Conservation (phyloP, 208 protist species). For the Naegleria lovaniensis region DNA sequence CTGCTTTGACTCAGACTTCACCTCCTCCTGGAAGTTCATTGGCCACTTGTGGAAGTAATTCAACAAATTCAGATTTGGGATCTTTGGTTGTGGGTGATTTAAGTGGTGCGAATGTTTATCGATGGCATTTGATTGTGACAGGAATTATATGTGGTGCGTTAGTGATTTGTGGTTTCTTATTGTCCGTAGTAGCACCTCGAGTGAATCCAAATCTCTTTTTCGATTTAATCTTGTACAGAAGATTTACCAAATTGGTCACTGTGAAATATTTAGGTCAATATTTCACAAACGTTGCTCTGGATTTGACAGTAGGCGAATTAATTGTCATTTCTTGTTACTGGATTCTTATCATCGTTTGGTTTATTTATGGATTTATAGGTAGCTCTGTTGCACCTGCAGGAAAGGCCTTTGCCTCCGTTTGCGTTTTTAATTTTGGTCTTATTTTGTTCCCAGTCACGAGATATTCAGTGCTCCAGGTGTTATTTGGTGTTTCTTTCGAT, state of each 20-base stretch:
- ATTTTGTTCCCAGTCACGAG: background rate
- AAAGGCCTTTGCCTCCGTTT: background rate
- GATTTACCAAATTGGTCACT: background rate
- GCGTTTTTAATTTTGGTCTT: background rate
- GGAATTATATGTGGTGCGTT: background rate
- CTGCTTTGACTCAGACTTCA: background rate
- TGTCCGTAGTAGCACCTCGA: background rate
- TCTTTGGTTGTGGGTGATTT: background rate
- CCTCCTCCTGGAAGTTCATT: background rate
- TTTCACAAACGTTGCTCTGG: background rate
- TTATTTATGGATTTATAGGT: background rate
- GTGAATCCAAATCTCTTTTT: background rate
- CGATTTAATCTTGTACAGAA: conserved; percentile 4
- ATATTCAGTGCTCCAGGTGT: background rate
- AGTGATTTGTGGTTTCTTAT: background rate
- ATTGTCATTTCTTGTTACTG: background rate
- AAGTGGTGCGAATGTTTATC: background rate
- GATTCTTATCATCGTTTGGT: background rate
- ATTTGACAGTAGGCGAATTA: background rate
- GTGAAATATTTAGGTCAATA: background rate
- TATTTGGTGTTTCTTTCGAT: background rate
- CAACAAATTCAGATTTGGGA: background rate
- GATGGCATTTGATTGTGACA: background rate
- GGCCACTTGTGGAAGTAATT: background rate
- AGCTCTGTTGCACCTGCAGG: background rate